Evolutionary conservation across 805 yeast species (phyloP).

Genomic region (Debaryomyces hansenii): DNA sequence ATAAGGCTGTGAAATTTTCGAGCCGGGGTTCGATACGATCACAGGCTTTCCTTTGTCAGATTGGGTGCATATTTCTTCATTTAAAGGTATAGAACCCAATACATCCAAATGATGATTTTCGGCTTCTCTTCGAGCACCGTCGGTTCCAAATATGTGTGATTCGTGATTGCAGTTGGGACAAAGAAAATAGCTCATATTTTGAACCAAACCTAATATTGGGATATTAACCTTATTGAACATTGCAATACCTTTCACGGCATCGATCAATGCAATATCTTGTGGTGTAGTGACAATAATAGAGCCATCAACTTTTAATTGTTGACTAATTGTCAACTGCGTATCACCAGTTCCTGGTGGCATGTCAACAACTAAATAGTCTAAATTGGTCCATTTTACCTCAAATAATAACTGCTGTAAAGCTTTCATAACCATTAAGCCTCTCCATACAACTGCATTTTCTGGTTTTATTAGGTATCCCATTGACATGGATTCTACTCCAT

Average conservation of each 20-base stretch:
- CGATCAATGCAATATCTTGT: constrained; percentile 79
- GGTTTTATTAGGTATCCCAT: constrained; percentile 79
- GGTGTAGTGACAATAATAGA: constrained; percentile 84
- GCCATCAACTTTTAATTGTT: constrained; percentile 72
- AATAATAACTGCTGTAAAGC: constrained; percentile 81
- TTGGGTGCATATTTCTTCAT: constrained; percentile 55
- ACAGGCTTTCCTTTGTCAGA: constrained; percentile 70
- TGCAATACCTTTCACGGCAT: constrained; percentile 75
- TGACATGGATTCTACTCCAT: constrained; percentile 82
- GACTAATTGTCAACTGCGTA: constrained; percentile 79
- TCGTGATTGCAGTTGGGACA: constrained; percentile 79
- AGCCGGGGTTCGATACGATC: constrained; percentile 43
- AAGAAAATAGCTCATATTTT: constrained; percentile 75
- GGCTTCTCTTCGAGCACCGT: constrained; percentile 57
- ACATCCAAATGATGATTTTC: constrained; percentile 46
- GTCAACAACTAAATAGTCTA: constrained; percentile 73
- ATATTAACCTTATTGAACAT: constrained; percentile 73
- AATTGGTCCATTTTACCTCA: constrained; percentile 70
- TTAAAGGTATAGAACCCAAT: constrained; percentile 68
- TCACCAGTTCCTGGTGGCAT: constrained; percentile 95
- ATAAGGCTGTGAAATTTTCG: constrained; percentile 43
- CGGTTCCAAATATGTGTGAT: constrained; percentile 71
- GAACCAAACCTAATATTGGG: constrained; percentile 75
- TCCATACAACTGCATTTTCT: constrained; percentile 75
- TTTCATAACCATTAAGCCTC: constrained; percentile 85